Evolutionary conservation across 441 rosid genomes (phyloP).

Genomic region (Populus hybrid): DNA sequence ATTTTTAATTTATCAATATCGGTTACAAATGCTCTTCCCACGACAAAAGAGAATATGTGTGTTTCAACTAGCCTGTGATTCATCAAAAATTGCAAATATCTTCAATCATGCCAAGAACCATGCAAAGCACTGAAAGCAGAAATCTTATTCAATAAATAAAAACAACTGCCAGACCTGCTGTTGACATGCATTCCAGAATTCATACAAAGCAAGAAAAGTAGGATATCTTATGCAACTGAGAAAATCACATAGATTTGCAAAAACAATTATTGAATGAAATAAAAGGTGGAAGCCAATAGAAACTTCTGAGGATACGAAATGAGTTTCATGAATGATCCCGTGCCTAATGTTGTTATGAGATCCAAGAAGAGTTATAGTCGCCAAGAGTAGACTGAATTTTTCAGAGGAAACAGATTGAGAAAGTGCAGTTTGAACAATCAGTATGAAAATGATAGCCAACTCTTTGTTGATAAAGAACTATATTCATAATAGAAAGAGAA

Average conservation of each 20-base stretch:
- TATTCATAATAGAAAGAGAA: neutral
- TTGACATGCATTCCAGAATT: conserved; percentile 2
- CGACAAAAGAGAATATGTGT: conserved; percentile 96
- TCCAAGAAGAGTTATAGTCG: neutral
- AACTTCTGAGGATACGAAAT: neutral
- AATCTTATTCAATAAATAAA: conserved; percentile 6
- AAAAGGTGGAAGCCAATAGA: neutral
- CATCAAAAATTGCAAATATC: conserved; percentile 29
- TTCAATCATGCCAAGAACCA: conserved; percentile 22
- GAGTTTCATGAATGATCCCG: neutral
- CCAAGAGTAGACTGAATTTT: neutral
- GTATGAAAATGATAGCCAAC: neutral
- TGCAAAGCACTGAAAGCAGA: conserved; percentile 14
- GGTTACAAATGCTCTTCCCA: conserved; percentile 99
- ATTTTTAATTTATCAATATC: conserved; percentile 97
- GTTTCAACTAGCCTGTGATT: conserved; percentile 97
- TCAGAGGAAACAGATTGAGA: neutral
- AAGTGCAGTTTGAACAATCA: conserved; percentile 1
- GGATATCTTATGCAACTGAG: neutral
- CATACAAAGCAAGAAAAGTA: conserved; percentile 4
- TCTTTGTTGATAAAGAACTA: neutral
- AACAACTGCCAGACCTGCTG: neutral
- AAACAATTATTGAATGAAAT: too few relatives aligned
- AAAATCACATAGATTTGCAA: neutral
- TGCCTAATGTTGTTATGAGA: neutral